Evolutionary conservation across 441 rosid species (phyloP), one percentile per base, ranked within the genome.

Genomic region (Jatropha multifida): DNA sequence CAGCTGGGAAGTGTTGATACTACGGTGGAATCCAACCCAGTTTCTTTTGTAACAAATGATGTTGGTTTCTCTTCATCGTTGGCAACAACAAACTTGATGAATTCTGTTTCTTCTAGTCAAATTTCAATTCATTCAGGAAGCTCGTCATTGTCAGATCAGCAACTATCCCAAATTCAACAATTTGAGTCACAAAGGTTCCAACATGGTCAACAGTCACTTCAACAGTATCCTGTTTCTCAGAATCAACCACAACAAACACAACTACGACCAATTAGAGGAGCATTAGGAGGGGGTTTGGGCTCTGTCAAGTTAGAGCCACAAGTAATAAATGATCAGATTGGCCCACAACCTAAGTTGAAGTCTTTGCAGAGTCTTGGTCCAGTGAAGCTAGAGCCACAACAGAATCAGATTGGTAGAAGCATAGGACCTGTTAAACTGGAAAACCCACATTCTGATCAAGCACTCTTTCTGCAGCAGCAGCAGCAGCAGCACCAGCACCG

Each of bases 221-320:
- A 87, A 58, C 93, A 82, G 79, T 81, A 87, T 76, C 76, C 88
- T 81, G 78, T 81, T 14, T 74, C 86, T 68, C 85, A 76, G 67
- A 83, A 76, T 49, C 88, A 81, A 81, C 89, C 76, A 80, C 86
- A 68, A 79, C 92, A 81, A 58, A 93, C 75, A 59, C 92, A 86
- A 61, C 82, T 81, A 74, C 88, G 81, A 76, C 72, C 83, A 44
- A 72, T 84, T 81, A 79, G 90, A 70, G 97, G 90, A 60, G 94
- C 92, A 65, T 56, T 90, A 77, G 80, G 85, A 44, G 88, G 90
- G 69, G 86, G 83, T 65, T 18, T 4, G 2, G 97, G 88, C 62
- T 76, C 86, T 63, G 93, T 91, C 52, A 94, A 92, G 84, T 32
- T 91, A 87, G 98, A 94, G 77, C 89, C 93, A 27, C 92, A 87